Conservation (phyloP, 2,329 filamentous ascomycete species). For the Trichoderma sp. region DNA sequence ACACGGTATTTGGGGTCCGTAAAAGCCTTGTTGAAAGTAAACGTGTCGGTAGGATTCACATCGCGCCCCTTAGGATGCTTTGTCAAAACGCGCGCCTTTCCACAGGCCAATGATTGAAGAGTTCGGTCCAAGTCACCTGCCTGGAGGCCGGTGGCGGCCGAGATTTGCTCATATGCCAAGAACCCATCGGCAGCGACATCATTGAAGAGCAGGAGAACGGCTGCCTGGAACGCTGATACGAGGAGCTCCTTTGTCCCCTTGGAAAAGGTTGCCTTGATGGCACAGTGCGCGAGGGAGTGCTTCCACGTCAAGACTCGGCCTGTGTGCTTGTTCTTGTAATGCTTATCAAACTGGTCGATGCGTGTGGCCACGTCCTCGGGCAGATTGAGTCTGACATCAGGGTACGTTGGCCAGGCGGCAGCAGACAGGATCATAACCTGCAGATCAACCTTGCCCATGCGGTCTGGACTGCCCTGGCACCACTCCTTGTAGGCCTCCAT, state of each 20-base stretch:
- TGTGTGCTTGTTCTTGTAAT: constrained; percentile 87
- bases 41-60: constrained; percentile 73
- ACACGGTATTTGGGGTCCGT: constrained; percentile 79
- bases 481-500: constrained; percentile 82
- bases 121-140: constrained; percentile 82
- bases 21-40: constrained; percentile 77
- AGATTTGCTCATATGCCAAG: constrained; percentile 73
- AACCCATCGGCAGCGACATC: constrained; percentile 55
- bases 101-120: constrained; percentile 91
- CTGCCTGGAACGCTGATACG: constrained; percentile 87
- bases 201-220: constrained; percentile 90
- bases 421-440: constrained; percentile 88
- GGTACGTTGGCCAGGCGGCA: constrained; percentile 89
- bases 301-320: constrained; percentile 88
- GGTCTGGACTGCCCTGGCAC: constrained; percentile 49
- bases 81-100: constrained; percentile 75
- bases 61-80: constrained; percentile 87
- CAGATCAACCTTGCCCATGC: constrained; percentile 56
- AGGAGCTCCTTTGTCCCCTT: constrained; percentile 82
- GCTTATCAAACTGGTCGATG: constrained; percentile 75
- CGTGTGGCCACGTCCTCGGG: constrained; percentile 73
- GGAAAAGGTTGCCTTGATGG: constrained; percentile 75
- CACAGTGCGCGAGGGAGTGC: constrained; percentile 86
- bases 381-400: constrained; percentile 68
- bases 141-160: constrained; percentile 68